Evolutionary conservation across 73 alveolate species (phyloP).

Genomic region (Tetrahymena malaccensis): DNA sequence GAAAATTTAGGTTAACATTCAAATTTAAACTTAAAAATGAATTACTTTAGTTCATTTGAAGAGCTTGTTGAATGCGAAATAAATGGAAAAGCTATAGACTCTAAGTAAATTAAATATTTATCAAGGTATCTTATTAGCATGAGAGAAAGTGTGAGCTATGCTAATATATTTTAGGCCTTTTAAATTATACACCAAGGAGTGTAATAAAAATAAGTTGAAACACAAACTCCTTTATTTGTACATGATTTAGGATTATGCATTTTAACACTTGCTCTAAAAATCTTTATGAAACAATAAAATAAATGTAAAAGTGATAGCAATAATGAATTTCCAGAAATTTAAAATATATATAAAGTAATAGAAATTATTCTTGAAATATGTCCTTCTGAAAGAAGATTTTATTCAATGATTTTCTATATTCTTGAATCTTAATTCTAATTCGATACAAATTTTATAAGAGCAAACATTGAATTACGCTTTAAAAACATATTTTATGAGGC

Average conservation of each 20-base stretch:
- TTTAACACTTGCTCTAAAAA: neutral
- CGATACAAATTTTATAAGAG: neutral
- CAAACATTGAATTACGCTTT: neutral
- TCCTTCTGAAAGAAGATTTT: neutral
- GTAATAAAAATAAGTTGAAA: neutral
- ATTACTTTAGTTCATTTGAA: neutral
- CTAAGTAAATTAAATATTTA: neutral
- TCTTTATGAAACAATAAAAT: neutral
- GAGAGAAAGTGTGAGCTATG: neutral
- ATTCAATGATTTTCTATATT: neutral
- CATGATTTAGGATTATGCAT: neutral
- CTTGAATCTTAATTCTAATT: neutral
- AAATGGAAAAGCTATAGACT: neutral
- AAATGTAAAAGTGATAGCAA: neutral
- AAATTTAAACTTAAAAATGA: neutral
- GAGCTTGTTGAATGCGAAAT: neutral
- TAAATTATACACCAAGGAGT: neutral
- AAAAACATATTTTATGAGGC: neutral
- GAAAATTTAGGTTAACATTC: neutral
- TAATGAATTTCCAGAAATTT: neutral
- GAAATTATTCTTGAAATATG: neutral
- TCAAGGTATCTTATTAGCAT: neutral
- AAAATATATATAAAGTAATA: neutral
- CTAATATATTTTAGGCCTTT: neutral
- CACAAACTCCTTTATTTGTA: neutral